Base-by-base conservation (phyloP, 257 asterid species). In the Linderniella brevidens region DNA sequence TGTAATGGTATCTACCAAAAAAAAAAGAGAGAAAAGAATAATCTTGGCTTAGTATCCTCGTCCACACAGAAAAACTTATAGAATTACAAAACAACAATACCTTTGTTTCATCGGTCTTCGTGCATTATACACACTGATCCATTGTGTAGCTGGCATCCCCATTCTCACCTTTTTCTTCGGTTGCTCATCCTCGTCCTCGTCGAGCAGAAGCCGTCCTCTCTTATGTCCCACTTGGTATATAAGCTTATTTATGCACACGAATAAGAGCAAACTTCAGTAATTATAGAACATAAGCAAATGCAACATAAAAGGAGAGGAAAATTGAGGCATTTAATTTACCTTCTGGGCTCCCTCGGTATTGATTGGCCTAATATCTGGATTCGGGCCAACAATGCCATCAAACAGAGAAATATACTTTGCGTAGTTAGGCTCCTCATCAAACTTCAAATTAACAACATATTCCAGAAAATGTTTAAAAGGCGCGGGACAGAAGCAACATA, bases 71-170 rank as follows among this genome's bases (percentile, higher is more conserved):
- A 32, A n/a, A 32, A 29, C 15, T 12, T 3, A 2, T 4, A 32
- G 4, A 4, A 50, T 3, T n/a, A 29, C 35, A 5, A 25, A 25
- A 25, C 3, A 18, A 52, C 29, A 46, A 19, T 52, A 71, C 85
- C 92, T 68, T 72, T 79, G 92, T 56, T 79, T 75, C 79, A 75
- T 79, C 0, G 78, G 92, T 12, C 69, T 71, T 37, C 82, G 70
- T 56, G 72, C 72, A 68, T 68, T 75, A 53, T 75, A 76, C 48
- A 79, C 75, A 46, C 77, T 70, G 41, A 79, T 73, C 92, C 92
- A 79, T 59, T 79, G 92, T 46, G 79, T 65, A 37, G 79, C 79
- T 12, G 85, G 82, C 66, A 62, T 70, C 53, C 92, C 85, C 67
- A 68, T 58, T 50, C 92, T 81, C 11, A 79, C 65, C 68, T 75